Evolutionary conservation across 768 basidiomycete genomes (phyloP).

Genomic region (Hygrophoropsis aurantiaca): DNA sequence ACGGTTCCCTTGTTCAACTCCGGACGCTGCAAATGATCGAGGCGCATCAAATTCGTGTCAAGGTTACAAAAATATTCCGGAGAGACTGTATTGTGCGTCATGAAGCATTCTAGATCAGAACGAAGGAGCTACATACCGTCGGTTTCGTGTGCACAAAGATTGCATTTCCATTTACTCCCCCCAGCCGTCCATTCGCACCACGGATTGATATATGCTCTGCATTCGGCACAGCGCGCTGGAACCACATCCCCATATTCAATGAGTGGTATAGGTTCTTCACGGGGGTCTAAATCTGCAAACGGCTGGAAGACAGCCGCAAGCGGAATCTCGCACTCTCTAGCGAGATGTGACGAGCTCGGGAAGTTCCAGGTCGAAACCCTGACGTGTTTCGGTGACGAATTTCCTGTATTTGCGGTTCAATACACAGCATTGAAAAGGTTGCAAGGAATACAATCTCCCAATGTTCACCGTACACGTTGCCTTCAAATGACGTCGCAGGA

Average conservation of each 20-base stretch:
- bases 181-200: slow-evolving; percentile 87
- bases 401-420: slow-evolving; percentile 47
- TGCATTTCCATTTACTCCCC: slow-evolving; percentile 88
- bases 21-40: slow-evolving; percentile 79
- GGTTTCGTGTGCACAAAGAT: slow-evolving; percentile 83
- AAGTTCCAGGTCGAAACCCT: slow-evolving; percentile 89
- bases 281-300: slow-evolving; percentile 76
- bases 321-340: slow-evolving; percentile 81
- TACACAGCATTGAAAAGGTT: slow-evolving; percentile 1
- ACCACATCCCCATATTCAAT: slow-evolving; percentile 71
- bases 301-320: slow-evolving; percentile 86
- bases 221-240: slow-evolving; percentile 81
- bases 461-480: not conserved
- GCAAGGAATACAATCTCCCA: not conserved
- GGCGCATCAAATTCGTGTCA: slow-evolving; percentile 70
- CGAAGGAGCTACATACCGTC: slow-evolving; percentile 55
- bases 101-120: slow-evolving; percentile 6
- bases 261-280: slow-evolving; percentile 78
- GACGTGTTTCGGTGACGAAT: slow-evolving; percentile 88
- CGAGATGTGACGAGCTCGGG: slow-evolving; percentile 76
- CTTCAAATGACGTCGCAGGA: too few relatives aligned
- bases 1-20: slow-evolving; percentile 91
- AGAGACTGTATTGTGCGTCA: slow-evolving; percentile 54
- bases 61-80: slow-evolving; percentile 84
- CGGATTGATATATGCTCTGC: slow-evolving; percentile 90